phyloP scores from a whole-genome alignment of 495 filamentous ascomycete genomes.

The Lophiotrema nucula region DNA sequence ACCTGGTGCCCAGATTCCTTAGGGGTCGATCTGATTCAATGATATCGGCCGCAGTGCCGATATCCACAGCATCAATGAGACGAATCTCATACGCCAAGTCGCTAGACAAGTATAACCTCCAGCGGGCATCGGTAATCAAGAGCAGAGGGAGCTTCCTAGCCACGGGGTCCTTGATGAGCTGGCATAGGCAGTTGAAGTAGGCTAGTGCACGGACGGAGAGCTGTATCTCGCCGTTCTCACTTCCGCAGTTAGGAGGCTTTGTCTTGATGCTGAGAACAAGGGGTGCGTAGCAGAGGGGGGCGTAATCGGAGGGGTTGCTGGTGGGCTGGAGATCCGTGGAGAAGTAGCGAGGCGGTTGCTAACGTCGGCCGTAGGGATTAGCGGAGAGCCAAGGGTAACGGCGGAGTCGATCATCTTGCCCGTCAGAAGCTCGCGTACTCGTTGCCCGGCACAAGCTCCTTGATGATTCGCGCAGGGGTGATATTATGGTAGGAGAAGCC shows the following conservation, averaged over 20 bases:
- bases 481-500: constrained; percentile 27
- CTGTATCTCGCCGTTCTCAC: constrained; percentile 22
- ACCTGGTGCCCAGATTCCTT: too few relatives aligned
- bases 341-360: constrained; percentile 22
- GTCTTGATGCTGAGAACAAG: constrained; percentile 27
- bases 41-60: constrained; percentile 24
- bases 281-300: constrained; percentile 26
- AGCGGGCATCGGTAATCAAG: constrained; percentile 22
- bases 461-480: constrained; percentile 28
- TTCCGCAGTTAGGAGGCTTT: constrained; percentile 22
- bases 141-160: constrained; percentile 24
- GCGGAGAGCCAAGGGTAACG: constrained; percentile 19
- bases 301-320: constrained; percentile 26
- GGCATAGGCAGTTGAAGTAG: constrained; percentile 31
- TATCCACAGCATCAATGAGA: constrained; percentile 29
- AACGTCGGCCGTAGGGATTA: constrained; percentile 20
- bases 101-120: constrained; percentile 25
- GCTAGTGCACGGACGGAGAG: constrained; percentile 28
- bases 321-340: constrained; percentile 19
- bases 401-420: constrained; percentile 29
- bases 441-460: constrained; percentile 29
- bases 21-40: too few relatives aligned
- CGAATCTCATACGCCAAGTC: constrained; percentile 25
- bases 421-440: constrained; percentile 24
- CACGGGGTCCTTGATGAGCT: constrained; percentile 20